Evolutionary conservation across 2,329 filamentous ascomycete genomes (phyloP), one percentile per base, ranked within the genome.

Genomic region (Fusarium torreyae): DNA sequence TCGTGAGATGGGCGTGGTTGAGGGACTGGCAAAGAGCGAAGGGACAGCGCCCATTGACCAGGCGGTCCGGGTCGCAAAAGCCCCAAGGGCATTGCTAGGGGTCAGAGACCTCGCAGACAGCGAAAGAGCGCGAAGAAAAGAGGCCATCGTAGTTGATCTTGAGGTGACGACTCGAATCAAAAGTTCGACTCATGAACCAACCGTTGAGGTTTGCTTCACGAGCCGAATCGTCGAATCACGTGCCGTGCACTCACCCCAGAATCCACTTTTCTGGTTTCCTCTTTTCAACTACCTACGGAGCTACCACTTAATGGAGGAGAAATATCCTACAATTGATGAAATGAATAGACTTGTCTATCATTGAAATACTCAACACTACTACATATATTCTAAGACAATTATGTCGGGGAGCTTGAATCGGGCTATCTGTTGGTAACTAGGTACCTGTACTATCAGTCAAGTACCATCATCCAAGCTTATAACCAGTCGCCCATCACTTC

Each of bases 91-190:
- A 57, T 63, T 71, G 28, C 67, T 69, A 34, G 74, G 55, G 40
- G 68, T 66, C 38, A 79, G 43, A 17, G 73, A 56, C 55, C 75
- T 69, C 71, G 75, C 71, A 17, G 77, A 70, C 17, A 79, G 73
- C 63, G 79, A 75, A 56, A 81, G 56, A 10, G 70, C 67, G 56
- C 79, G 78, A 58, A 81, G 58, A 26, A 81, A 58, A 36, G 77
- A 81, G 49, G 79, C 74, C 80, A 81, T 81, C 40, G 66, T 74
- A 70, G 49, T 65, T 71, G 65, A 38, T 55, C 70, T 60, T 63
- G 54, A 57, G 31, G 50, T 18, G 52, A 58, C 50, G 52, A 65
- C 44, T 69, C 63, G 53, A 36, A 33, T 18, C 50, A 53, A 50
- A 55, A 46, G 53, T 64, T 51, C 52, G 59, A 40, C 38, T 42